Percentiles rank a stretch among this genome's conserved stretches.
Evolutionary conservation across 257 asterid species (phyloP).

Genomic region (Nicotiana attenuata): DNA sequence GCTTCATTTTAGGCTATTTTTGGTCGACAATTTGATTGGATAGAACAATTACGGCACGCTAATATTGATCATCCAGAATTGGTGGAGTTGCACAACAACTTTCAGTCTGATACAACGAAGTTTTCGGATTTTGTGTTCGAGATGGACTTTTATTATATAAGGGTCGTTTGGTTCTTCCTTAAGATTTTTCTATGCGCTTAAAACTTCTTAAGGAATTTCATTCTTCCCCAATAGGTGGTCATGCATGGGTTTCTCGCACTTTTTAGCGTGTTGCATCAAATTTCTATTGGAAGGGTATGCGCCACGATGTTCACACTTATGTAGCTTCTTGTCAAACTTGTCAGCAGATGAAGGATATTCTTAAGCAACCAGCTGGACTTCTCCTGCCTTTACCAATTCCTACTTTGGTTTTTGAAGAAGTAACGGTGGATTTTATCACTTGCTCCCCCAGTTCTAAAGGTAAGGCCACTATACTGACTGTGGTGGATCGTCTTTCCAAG

Average conservation of each 20-base stretch:
- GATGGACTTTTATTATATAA: neutral
- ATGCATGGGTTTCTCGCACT: neutral
- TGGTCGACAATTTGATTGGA: no score
- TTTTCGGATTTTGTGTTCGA: no score
- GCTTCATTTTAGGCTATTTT: no score
- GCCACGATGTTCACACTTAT: neutral
- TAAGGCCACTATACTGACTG: neutral
- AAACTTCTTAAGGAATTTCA: neutral
- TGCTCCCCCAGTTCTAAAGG: neutral
- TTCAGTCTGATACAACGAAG: no score
- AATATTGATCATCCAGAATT: no score
- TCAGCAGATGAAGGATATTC: neutral
- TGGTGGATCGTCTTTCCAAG: neutral
- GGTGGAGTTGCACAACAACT: no score
- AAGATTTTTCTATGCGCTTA: neutral
- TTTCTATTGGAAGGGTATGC: neutral
- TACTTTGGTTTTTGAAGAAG: neutral
- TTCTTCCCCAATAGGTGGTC: neutral
- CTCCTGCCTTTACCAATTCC: neutral
- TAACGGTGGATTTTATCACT: neutral
- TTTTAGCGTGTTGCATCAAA: neutral
- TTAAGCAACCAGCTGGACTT: neutral
- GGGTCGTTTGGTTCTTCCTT: neutral
- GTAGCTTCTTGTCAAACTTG: constrained; percentile 4
- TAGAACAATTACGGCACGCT: no score